Evolutionary conservation across 495 filamentous ascomycete genomes (phyloP).

Genomic region (Schizothecium vesticola): DNA sequence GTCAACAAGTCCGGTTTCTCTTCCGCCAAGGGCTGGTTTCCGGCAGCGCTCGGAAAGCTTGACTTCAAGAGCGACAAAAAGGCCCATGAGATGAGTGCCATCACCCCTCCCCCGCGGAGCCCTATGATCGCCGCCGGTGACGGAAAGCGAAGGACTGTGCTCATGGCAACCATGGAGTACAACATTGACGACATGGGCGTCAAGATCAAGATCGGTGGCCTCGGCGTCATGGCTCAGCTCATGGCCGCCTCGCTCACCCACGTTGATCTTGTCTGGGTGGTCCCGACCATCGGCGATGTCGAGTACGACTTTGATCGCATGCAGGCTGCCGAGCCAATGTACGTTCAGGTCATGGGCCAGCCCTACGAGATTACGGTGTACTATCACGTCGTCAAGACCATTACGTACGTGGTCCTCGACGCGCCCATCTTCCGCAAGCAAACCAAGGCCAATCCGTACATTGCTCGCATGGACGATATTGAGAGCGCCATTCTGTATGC

Average conservation of each 20-base stretch:
- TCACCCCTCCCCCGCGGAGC: conserved; percentile 21
- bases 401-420: conserved; percentile 65
- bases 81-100: conserved; percentile 34
- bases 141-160: conserved; percentile 46
- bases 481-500: conserved; percentile 66
- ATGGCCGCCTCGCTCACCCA: conserved; percentile 65
- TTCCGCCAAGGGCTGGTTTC: conserved; percentile 29
- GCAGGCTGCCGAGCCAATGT: conserved; percentile 53
- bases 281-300: conserved; percentile 62
- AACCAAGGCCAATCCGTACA: conserved; percentile 58
- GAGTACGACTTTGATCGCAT: conserved; percentile 53
- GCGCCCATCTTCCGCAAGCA: conserved; percentile 65
- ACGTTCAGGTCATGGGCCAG: conserved; percentile 57
- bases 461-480: conserved; percentile 64
- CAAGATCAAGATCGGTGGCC: conserved; percentile 64
- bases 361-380: conserved; percentile 58
- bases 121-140: conserved; percentile 10
- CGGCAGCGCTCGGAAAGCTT: conserved; percentile 22
- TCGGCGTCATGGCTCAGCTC: conserved; percentile 63
- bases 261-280: conserved; percentile 65
- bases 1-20: conserved; percentile 61
- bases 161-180: conserved; percentile 69
- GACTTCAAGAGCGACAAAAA: conserved; percentile 46
- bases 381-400: conserved; percentile 59
- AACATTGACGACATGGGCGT: conserved; percentile 66